phyloP scores from a whole-genome alignment of 805 yeast species.

The Cyberlindnera mrakii region DNA sequence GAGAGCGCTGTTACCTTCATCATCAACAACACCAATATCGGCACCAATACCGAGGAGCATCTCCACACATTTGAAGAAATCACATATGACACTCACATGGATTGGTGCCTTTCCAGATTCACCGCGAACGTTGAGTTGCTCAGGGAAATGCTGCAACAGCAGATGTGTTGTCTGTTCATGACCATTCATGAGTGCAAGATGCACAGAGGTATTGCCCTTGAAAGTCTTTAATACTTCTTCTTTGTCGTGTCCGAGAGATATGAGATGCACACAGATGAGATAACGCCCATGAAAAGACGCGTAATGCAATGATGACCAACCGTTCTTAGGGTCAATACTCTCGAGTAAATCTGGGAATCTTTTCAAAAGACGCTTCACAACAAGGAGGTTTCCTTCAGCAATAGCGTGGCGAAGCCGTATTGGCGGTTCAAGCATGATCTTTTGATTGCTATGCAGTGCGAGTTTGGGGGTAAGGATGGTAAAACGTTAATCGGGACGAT shows the following conservation, averaged over 20 bases:
- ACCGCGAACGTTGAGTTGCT: slow-evolving; percentile 44
- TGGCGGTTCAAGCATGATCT: slow-evolving; percentile 53
- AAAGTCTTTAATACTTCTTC: slow-evolving; percentile 47
- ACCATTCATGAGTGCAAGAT: slow-evolving; percentile 57
- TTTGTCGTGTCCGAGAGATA: slow-evolving; percentile 51
- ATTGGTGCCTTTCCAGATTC: slow-evolving; percentile 52
- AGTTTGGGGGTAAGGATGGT: neutral
- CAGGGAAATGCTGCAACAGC: slow-evolving; percentile 58
- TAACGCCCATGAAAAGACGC: slow-evolving; percentile 72
- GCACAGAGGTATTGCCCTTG: slow-evolving; percentile 59
- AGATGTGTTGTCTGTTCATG: slow-evolving; percentile 71
- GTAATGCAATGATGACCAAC: slow-evolving; percentile 82
- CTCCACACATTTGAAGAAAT: slow-evolving; percentile 57
- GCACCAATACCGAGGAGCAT: slow-evolving; percentile 71
- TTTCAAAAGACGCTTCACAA: slow-evolving; percentile 58
- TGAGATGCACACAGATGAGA: slow-evolving; percentile 54
- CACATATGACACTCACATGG: slow-evolving; percentile 59
- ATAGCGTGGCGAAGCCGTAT: slow-evolving; percentile 65
- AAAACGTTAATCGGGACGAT: neutral
- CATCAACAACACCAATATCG: slow-evolving; percentile 64
- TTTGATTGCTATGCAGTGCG: neutral
- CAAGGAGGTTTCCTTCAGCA: slow-evolving; percentile 51
- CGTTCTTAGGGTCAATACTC: slow-evolving; percentile 62
- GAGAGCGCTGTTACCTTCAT: slow-evolving; percentile 73
- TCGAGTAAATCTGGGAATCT: slow-evolving; percentile 65